phyloP scores from a whole-genome alignment of 371 early-diverging fungal genomes.

The Apophysomyces sp. region DNA sequence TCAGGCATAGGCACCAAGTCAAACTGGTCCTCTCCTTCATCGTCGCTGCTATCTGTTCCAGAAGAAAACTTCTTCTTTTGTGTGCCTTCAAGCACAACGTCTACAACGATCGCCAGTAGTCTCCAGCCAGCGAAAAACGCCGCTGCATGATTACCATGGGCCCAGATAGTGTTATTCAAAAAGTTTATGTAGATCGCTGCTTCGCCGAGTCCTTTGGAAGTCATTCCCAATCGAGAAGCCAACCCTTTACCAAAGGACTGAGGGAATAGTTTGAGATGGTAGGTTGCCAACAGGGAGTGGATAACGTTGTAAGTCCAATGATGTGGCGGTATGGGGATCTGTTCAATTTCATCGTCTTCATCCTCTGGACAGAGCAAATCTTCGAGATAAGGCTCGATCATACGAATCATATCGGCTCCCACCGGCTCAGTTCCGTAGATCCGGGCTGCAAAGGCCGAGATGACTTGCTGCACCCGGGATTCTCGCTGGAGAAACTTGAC shows the following conservation, averaged over 20 bases:
- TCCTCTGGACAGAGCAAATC: constrained; percentile 25
- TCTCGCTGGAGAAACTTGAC: constrained; percentile 19
- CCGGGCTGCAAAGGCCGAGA: constrained; percentile 30
- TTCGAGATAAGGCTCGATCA: constrained; percentile 42
- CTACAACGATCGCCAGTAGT: constrained; percentile 23
- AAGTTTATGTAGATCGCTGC: constrained; percentile 31
- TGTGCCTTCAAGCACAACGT: constrained; percentile 25
- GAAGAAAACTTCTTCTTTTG: constrained; percentile 5
- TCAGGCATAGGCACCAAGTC: constrained; percentile 23
- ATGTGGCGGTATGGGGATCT: constrained; percentile 17
- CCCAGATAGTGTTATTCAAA: constrained; percentile 13
- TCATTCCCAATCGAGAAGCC: constrained; percentile 34
- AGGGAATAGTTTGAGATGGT: constrained; percentile 40
- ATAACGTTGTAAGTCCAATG: constrained; percentile 43
- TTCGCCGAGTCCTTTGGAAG: constrained; percentile 34
- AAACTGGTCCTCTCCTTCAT: not conserved
- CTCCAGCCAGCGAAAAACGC: constrained; percentile 50
- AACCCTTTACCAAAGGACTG: constrained; percentile 42
- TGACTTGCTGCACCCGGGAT: constrained; percentile 20
- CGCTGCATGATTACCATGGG: constrained; percentile 35
- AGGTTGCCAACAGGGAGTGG: constrained; percentile 35
- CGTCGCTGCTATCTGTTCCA: not conserved
- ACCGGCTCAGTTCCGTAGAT: constrained; percentile 22
- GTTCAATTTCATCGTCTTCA: not conserved
- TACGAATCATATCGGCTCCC: constrained; percentile 26